A percentile compares a stretch with the other conserved stretches of the same genome.
These are phyloP conservation scores for Mycena belliarum DNA, from an alignment of 768 basidiomycete genomes.

Conservation along the genomic window DNA sequence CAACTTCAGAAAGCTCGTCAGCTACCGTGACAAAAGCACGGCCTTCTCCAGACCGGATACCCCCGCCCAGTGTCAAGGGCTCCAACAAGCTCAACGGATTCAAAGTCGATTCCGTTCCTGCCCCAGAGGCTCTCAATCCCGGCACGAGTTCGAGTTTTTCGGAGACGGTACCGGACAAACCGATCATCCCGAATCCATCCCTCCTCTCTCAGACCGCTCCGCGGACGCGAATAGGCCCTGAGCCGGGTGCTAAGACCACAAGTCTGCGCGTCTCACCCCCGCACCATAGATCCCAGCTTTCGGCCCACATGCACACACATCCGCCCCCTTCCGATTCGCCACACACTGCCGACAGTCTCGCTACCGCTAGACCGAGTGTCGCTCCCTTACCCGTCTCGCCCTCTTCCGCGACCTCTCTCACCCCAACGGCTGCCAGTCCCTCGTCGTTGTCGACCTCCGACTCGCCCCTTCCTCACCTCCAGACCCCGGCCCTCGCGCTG, in stretches of 20 bases:
- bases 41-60: slow-evolving; percentile 43
- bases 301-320: slow-evolving; percentile 40
- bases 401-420: slow-evolving; percentile 18
- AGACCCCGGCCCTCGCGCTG: slow-evolving; percentile 20
- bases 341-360: slow-evolving; percentile 22
- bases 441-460: background rate
- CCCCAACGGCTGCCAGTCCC: slow-evolving; percentile 17
- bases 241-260: slow-evolving; percentile 29
- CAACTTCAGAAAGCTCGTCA: slow-evolving; percentile 41
- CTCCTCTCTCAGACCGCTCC: slow-evolving; percentile 70
- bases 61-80: slow-evolving; percentile 26
- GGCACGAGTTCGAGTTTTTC: background rate
- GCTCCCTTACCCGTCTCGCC: slow-evolving; percentile 11
- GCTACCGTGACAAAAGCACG: slow-evolving; percentile 39
- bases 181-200: slow-evolving; percentile 40
- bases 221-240: slow-evolving; percentile 28
- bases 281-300: slow-evolving; percentile 41
- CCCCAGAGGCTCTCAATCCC: slow-evolving; percentile 9
- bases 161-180: slow-evolving; percentile 16
- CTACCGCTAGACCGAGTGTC: slow-evolving; percentile 1
- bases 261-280: slow-evolving; percentile 38
- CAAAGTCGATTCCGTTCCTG: slow-evolving; percentile 7
- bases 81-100: slow-evolving; percentile 16
- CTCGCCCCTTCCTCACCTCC: slow-evolving; percentile 6
- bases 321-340: slow-evolving; percentile 29